These are phyloP conservation scores for Carex cristatella DNA, from an alignment of 176 grass and related monocot species.

Conservation along the genomic window DNA sequence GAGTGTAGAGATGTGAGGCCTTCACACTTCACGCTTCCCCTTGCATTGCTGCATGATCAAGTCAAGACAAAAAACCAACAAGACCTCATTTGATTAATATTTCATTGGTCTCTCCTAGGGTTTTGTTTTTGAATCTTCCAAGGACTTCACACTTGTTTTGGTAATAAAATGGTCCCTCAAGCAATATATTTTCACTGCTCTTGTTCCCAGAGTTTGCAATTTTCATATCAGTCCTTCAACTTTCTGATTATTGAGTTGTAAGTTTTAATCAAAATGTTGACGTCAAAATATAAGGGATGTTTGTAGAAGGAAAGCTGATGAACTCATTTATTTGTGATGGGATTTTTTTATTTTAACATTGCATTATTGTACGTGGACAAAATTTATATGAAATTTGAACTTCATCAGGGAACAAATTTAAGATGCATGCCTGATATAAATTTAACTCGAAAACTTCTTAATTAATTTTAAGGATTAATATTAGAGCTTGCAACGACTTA, in stretches of 20 bases:
- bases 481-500: too few species aligned
- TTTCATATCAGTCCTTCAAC: not conserved
- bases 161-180: slow-evolving; percentile 11
- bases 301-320: not conserved
- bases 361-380: not conserved
- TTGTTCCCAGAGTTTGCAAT: not conserved
- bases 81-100: slow-evolving; percentile 23
- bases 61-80: slow-evolving; percentile 22
- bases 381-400: not conserved
- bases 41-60: slow-evolving; percentile 20
- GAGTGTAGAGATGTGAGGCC: slow-evolving; percentile 8
- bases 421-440: too few species aligned
- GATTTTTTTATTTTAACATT: not conserved
- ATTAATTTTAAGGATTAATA: too few species aligned
- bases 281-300: not conserved
- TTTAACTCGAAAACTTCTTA: too few species aligned
- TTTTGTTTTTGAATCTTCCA: slow-evolving; percentile 17
- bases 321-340: not conserved
- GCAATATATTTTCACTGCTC: not conserved
- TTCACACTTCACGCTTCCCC: slow-evolving; percentile 25
- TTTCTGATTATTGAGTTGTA: not conserved
- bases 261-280: not conserved
- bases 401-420: not conserved
- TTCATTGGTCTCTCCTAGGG: slow-evolving; percentile 23
- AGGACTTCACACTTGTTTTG: slow-evolving; percentile 3